Evolutionary conservation across 1,284 basidiomycete genomes (phyloP), one percentile per base, ranked within the genome.

Genomic region (Clitocybe nebularis): DNA sequence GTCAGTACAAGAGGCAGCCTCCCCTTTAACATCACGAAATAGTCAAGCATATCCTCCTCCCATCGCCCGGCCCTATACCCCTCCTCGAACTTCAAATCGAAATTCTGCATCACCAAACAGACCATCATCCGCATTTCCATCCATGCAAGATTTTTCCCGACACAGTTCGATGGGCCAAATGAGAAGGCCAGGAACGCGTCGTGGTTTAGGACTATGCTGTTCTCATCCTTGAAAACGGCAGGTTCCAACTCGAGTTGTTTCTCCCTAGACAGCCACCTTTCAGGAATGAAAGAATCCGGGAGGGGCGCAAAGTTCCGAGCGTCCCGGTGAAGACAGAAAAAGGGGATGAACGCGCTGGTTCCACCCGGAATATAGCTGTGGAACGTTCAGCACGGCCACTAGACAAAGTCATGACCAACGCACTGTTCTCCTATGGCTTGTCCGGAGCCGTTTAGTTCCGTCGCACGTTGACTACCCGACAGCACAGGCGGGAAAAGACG

Each of bases 141-240:
- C 49, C 57, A 60, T 4, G 68, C 69, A n/a, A 71, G 52, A 23
- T 60, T 60, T 45, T 65, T 66, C 3, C 68, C 69, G 3, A 62
- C 63, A 36, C 68, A 70, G 37, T 62, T 64, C 1, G 61, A 53
- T 5, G 64, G 61, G 5, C 69, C 69, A 14, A 49, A 40, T 3
- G 63, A 67, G 54, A 71, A 71, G 0, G 69, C 63, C 9, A 68
- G 57, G 41, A 65, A 69, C 8, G 67, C 66, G 6, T 51, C 44
- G 3, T 46, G 28, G 48, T 68, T 60, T 24, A 54, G 58, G 6
- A 50, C 45, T 26, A 56, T 57, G 5, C 54, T 43, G 5, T 38
- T 41, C 19, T 50, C 44, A 26, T 56, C 51, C 38, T 55, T 52
- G 53, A 63, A 64, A 8, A 61, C 45, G 11, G 44, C 48, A 11